These are phyloP conservation scores for Isatis tinctoria DNA, from an alignment of 345 rosid genomes.

Conservation along the genomic window DNA sequence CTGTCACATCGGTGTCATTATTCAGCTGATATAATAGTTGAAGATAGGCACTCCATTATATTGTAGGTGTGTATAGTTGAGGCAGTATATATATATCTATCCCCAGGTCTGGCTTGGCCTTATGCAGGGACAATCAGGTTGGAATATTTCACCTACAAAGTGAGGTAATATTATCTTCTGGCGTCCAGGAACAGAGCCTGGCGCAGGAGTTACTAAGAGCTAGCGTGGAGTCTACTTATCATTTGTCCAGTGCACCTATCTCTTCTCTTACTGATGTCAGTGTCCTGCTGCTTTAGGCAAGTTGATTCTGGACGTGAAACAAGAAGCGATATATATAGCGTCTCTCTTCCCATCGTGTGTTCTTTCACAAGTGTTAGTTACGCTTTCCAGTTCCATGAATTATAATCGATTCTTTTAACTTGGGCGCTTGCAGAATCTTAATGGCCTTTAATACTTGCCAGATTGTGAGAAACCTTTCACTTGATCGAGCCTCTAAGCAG, in stretches of 20 bases:
- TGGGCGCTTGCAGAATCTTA: not conserved
- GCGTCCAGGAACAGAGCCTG: slow-evolving; percentile 1
- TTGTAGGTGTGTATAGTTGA: not conserved
- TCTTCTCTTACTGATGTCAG: not conserved
- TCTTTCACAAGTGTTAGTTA: not conserved
- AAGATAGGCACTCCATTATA: slow-evolving; percentile 9
- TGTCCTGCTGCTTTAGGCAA: not conserved
- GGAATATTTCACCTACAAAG: not conserved
- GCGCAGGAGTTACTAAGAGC: not conserved
- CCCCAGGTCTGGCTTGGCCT: slow-evolving; percentile 13
- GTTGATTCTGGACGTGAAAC: not conserved
- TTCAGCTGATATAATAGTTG: slow-evolving; percentile 1
- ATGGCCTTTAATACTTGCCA: too few species aligned
- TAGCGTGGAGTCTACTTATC: not conserved
- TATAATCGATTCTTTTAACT: not conserved
- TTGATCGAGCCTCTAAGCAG: too few species aligned
- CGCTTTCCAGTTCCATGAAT: not conserved
- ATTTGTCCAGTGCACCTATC: not conserved
- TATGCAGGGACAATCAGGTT: slow-evolving; percentile 17
- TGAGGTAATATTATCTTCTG: not conserved
- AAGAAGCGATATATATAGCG: not conserved
- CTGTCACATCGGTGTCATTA: slow-evolving; percentile 10
- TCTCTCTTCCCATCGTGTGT: not conserved
- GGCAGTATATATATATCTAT: not conserved
- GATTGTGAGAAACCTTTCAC: too few species aligned